Evolutionary conservation across 176 grass and related monocot genomes (phyloP), one percentile per base, ranked within the genome.

Genomic region (Ensete ventricosum): DNA sequence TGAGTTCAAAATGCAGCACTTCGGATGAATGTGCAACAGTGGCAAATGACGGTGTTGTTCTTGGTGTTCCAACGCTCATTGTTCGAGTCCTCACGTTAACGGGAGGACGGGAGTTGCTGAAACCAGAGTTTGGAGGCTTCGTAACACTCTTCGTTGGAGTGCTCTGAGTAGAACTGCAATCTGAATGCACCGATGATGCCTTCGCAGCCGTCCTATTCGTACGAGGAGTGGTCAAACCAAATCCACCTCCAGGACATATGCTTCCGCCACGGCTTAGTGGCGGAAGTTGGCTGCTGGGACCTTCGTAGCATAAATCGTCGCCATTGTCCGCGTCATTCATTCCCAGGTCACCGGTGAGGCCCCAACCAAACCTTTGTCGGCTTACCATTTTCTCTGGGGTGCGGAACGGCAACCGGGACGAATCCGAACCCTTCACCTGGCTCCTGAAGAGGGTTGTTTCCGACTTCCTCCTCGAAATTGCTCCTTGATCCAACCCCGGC

Each of bases 101-200:
- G 12, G 80, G 55, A 53, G 86, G 88, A 14, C 88, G 87, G 27
- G 88, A 85, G 53, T 78, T 86, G 55, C 88, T 96, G 66, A 79
- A 68, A 19, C 77, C 84, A 52, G 75, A 27, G 21, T 91, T 85
- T 19, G 81, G 24, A 8, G 89, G 90, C 82, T 91, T 98, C 1
- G 63, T 62, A 5, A 98, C 94, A 77, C 94, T 98, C 84, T 91
- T 98, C 12, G 86, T 87, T 9, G 90, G 94, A 49, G 90, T 98
- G 79, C 77, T 93, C 65, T 92, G 83, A 34, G 84, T 78, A 24
- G 94, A 93, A 50, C 85, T 87, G 1, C 75, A 76, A 27, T 97
- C 90, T 4, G 88, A 93, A 4, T 76, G 79, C 7, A 83, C 66
- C 11, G 87, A 71, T 2, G 76, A 87, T 34, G 84, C 63, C 80